These are phyloP conservation scores for Nicotiana rustica DNA, from an alignment of 305 asterid species.

Conservation along the genomic window DNA sequence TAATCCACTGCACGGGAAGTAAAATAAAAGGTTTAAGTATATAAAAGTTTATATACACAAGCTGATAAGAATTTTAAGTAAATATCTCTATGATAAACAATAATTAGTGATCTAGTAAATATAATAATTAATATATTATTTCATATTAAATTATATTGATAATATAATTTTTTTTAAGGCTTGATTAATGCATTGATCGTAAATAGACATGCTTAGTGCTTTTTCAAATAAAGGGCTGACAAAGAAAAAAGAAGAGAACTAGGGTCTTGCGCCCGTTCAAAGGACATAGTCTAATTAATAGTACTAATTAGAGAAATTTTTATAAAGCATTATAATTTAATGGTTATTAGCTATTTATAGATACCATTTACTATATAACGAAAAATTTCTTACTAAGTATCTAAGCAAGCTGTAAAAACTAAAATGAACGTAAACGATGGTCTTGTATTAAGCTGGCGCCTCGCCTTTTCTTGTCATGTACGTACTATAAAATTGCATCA, in stretches of 20 bases:
- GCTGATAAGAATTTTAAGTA: too few relatives aligned
- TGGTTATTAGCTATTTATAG: too few relatives aligned
- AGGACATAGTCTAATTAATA: neutral
- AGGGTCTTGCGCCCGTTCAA: neutral
- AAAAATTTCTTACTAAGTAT: neutral
- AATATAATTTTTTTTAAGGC: neutral
- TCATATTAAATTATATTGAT: too few relatives aligned
- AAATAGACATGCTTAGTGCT: neutral
- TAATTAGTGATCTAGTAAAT: too few relatives aligned
- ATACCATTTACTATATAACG: too few relatives aligned
- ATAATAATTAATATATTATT: too few relatives aligned
- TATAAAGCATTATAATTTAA: too few relatives aligned
- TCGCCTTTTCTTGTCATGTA: neutral
- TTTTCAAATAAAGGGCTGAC: neutral
- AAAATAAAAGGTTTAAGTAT: neutral
- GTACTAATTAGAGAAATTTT: too few relatives aligned
- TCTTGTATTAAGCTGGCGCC: neutral
- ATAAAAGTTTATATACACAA: too few relatives aligned
- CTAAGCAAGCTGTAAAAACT: neutral
- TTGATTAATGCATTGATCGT: neutral
- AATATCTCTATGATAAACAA: too few relatives aligned
- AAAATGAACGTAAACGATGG: neutral
- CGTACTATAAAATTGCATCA: conserved; percentile 12
- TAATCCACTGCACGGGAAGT: neutral
- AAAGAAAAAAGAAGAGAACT: neutral